Evolutionary conservation across 164 flowering plant species (phyloP).

Genomic region (Sextonia rubra): DNA sequence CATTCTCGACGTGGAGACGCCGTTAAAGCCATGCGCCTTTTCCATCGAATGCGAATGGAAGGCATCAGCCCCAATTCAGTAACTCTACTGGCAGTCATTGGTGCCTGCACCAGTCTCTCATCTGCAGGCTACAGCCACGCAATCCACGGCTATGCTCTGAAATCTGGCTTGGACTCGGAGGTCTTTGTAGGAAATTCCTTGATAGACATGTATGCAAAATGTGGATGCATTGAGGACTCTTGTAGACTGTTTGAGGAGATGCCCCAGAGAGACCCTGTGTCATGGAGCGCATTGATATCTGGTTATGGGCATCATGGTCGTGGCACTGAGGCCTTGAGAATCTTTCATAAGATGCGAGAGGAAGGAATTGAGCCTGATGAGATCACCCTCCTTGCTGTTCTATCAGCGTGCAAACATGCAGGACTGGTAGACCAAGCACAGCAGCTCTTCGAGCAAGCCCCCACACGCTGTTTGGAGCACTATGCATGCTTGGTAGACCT

Average conservation of each 20-base stretch:
- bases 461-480: conserved; percentile 30
- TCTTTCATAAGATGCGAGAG: conserved; percentile 47
- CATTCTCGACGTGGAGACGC: conserved; percentile 25
- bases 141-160: conserved; percentile 39
- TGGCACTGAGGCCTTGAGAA: conserved; percentile 42
- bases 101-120: conserved; percentile 27
- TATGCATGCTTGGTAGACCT: conserved; percentile 67
- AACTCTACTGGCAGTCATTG: conserved; percentile 41
- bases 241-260: conserved; percentile 41
- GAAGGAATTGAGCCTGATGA: conserved; percentile 33
- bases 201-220: conserved; percentile 54
- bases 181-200: conserved; percentile 47
- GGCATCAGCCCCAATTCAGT: conserved; percentile 47
- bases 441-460: conserved; percentile 23
- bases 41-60: conserved; percentile 35
- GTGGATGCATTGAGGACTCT: conserved; percentile 44
- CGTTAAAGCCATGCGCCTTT: conserved; percentile 32
- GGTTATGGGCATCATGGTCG: conserved; percentile 44
- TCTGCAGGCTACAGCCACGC: conserved; percentile 29
- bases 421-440: conserved; percentile 53
- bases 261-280: conserved; percentile 33
- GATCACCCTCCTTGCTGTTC: conserved; percentile 37
- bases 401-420: conserved; percentile 58
- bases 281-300: conserved; percentile 54
- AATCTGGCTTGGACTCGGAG: conserved; percentile 27